Conservation (phyloP, 139 green algal species). For the Chlamydomonas sp. region DNA sequence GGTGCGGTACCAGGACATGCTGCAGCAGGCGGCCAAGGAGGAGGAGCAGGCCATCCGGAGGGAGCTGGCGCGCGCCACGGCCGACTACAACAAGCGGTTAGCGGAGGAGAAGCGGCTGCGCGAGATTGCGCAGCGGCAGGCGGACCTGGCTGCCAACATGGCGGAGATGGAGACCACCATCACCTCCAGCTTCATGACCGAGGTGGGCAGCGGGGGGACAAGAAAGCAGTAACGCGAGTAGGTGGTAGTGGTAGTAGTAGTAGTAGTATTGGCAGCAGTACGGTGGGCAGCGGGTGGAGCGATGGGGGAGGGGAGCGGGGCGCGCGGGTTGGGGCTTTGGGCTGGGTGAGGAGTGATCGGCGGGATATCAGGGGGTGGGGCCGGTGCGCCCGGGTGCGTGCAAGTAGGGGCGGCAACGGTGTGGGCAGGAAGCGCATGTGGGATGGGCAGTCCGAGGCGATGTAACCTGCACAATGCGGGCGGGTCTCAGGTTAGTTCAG, state of each 20-base stretch:
- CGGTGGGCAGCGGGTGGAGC: not conserved
- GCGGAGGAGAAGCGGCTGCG: constrained; percentile 53
- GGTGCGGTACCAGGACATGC: constrained; percentile 52
- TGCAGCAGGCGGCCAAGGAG: constrained; percentile 42
- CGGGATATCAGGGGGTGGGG: too few relatives aligned
- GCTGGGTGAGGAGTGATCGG: too few relatives aligned
- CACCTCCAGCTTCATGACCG: constrained; percentile 51
- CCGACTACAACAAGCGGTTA: constrained; percentile 51
- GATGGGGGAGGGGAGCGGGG: not conserved
- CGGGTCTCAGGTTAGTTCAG: too few relatives aligned
- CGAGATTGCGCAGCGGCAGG: constrained; percentile 3
- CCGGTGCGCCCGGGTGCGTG: too few relatives aligned
- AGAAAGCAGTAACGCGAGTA: constrained; percentile 29
- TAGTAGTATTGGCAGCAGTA: not conserved
- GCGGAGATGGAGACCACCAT: constrained; percentile 54
- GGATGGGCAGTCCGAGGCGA: too few relatives aligned
- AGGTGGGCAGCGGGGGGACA: constrained; percentile 33
- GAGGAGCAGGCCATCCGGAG: constrained; percentile 44
- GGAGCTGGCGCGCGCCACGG: constrained; percentile 36
- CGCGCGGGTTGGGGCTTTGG: not conserved
- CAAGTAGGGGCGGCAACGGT: too few relatives aligned
- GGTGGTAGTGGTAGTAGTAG: not conserved
- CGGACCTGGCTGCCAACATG: constrained; percentile 47
- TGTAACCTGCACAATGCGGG: too few relatives aligned
- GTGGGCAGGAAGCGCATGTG: not conserved